Conservation (phyloP, 2,329 filamentous ascomycete species). For the Exophiala calicioides region DNA sequence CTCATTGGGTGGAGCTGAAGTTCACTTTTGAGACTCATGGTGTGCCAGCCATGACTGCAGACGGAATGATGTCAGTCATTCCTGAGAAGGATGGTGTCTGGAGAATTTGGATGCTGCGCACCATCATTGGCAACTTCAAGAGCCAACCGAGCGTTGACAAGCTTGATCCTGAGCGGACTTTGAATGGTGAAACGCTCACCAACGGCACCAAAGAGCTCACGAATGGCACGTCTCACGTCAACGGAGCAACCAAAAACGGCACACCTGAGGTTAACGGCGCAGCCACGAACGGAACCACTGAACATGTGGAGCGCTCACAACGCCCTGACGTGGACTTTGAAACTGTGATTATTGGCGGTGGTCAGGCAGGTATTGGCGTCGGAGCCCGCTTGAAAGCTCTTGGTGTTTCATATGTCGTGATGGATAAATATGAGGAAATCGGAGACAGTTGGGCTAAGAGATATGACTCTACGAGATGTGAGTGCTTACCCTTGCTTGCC, state of each 20-base stretch:
- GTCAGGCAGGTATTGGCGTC: neutral
- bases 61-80: neutral
- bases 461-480: slow-evolving; percentile 48
- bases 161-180: neutral
- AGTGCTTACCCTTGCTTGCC: too few species aligned
- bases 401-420: neutral
- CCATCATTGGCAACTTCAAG: neutral
- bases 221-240: too few species aligned
- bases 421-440: slow-evolving; percentile 43
- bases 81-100: neutral
- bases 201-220: too few species aligned
- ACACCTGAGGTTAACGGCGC: too few species aligned
- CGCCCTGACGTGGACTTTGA: too few species aligned
- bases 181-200: too few species aligned
- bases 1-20: neutral
- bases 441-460: slow-evolving; percentile 50
- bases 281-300: too few species aligned
- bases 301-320: neutral
- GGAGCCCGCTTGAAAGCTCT: neutral
- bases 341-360: neutral
- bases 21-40: neutral
- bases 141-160: neutral
- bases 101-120: neutral
- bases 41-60: neutral
- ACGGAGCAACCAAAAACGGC: too few species aligned